Evolutionary conservation across 2,329 filamentous ascomycete species (phyloP).

Genomic region (Neodidymelliopsis sp.): DNA sequence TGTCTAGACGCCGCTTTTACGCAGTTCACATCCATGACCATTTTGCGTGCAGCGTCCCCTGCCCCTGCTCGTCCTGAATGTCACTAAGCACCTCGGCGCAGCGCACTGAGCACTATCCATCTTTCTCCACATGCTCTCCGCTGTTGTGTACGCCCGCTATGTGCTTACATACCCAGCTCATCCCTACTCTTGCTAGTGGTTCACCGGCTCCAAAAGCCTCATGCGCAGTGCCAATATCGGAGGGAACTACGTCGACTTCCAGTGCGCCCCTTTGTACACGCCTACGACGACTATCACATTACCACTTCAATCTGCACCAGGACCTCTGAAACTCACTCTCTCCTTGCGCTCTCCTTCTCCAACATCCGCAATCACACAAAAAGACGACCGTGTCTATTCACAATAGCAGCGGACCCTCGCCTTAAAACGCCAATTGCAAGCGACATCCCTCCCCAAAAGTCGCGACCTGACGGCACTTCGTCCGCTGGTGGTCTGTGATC

Average conservation of each 20-base stretch:
- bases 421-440: conserved; percentile 32
- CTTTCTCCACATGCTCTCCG: conserved; percentile 48
- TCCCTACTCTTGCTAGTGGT: conserved; percentile 42
- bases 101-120: conserved; percentile 45
- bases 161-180: conserved; percentile 43
- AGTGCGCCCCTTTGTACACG: conserved; percentile 12
- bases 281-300: conserved; percentile 35
- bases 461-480: conserved; percentile 25
- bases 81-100: conserved; percentile 34
- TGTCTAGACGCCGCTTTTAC: conserved; percentile 24
- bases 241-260: conserved; percentile 13
- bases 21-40: conserved; percentile 31
- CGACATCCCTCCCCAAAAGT: conserved; percentile 34
- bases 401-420: conserved; percentile 35
- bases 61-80: conserved; percentile 38
- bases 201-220: conserved; percentile 36
- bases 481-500: conserved; percentile 30
- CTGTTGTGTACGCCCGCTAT: conserved; percentile 38
- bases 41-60: conserved; percentile 35
- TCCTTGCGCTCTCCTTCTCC: background rate
- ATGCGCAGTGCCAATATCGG: conserved; percentile 19
- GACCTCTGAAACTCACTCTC: background rate
- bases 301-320: conserved; percentile 2
- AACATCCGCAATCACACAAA: conserved; percentile 1
- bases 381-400: conserved; percentile 14